Evolutionary conservation across 768 basidiomycete species (phyloP), one percentile per base, ranked within the genome.

Genomic region (Imleria badia): DNA sequence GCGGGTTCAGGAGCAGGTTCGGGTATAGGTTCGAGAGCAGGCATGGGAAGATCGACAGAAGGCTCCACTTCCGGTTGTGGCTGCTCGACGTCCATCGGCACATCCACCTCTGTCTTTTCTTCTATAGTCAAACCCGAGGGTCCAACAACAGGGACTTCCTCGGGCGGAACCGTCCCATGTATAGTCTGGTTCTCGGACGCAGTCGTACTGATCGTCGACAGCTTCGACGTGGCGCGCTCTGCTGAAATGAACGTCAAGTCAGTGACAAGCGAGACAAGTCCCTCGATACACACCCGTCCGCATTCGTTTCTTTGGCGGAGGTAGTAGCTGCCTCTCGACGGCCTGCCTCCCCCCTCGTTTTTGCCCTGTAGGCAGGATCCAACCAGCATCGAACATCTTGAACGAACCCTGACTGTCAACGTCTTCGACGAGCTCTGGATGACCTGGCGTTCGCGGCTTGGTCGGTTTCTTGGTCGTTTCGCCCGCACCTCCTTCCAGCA

Each of bases 331-430:
- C 36, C 77, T 73, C 23, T 84, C 82, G 11, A 77, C 56, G 14
- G 75, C 65, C 20, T 71, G 68, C 14, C 88, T 74, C 20, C 84
- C 83, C 30, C 84, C 81, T 31, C 93, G 79, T 59, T 83, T 81
- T 48, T 84, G 81, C 33, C 87, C 89, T 3, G 83, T 76, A 22
- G 91, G 89, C 14, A 95, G 72, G 9, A 96, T 91, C 93, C 92
- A 95, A 1, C 94, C 94, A 22, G 78, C 76, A 54, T 97, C 87
- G 72, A 96, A 96, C 72, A 86, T 71, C 65, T 76, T 81, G 76
- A 96, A 97, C 19, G 86, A 86, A 40, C 81, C 81, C 51, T 82
- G 80, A 40, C 81, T 78, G 65, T 87, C 88, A 31, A 95, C 83
- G 39, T 84, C 76, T n/a, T 84, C 79, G 3, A 91, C 85, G 50